Evolutionary conservation across 1,139 yeast species (phyloP), one percentile per base, ranked within the genome.

Genomic region (Blastobotrys indianensis): DNA sequence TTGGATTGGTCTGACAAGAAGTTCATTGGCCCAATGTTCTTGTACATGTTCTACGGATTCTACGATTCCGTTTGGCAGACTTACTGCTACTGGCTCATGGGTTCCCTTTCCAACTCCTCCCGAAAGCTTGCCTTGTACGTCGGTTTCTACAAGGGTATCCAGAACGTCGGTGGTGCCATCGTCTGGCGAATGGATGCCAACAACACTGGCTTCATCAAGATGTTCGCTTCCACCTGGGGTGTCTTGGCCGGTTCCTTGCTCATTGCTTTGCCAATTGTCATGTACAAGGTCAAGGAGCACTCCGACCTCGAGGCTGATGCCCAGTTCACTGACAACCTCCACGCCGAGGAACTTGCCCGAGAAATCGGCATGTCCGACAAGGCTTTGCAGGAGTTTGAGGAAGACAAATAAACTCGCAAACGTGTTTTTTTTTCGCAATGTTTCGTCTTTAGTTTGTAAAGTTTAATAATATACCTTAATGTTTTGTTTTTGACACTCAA

Each of bases 101-200:
- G 84, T 46, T 74, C 80, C 32, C 61, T 79, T 48, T 72, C 82
- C 49, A 77, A 77, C 60, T 73, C 74, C 58, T 76, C 82, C 33
- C 70, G 75, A 64, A 76, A 72, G 59, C 65, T 71, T 28, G 80
- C 83, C 11, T 66, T 77, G 49, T 77, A 76, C 55, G 80, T 78
- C 37, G 82, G 82, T 39, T 75, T 75, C 62, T 79, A 76, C 67
- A 79, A 79, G 66, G 79, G 81, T 49, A 63, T 79, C 44, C 84
- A 79, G 64, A 73, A 79, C 30, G 82, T 80, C 9, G 82, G 80
- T 58, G 79, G 79, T 15, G 83, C 81, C 17, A 68, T 79, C 48
- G 75, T 73, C 11, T 79, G 83, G 83, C 65, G 80, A 55, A 65
- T 79, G 50, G 82, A 79, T 57, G 73, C 78, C 33, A 53, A 66